These are phyloP conservation scores for Priceomyces castillae DNA, from an alignment of 805 yeast genomes.

Conservation along the genomic window DNA sequence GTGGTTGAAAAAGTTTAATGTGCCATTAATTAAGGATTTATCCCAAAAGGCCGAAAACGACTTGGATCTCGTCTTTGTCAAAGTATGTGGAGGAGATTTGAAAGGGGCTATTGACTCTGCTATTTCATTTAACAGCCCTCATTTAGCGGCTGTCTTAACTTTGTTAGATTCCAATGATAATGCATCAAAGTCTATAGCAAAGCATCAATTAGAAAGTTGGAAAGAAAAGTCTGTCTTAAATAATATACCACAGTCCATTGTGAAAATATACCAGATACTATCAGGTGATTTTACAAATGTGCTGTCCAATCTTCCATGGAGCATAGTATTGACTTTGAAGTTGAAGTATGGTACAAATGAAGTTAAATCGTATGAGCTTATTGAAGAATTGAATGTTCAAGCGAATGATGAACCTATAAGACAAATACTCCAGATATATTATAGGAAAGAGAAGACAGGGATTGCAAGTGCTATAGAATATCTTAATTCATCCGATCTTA, in stretches of 20 bases:
- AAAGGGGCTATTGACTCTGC: constrained; percentile 63
- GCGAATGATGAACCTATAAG: constrained; percentile 13
- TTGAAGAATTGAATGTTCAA: constrained; percentile 14
- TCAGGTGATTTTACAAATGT: constrained; percentile 48
- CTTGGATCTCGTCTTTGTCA: constrained; percentile 51
- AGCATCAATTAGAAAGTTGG: constrained; percentile 69
- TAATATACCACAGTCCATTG: constrained; percentile 51
- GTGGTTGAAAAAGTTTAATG: constrained; percentile 56
- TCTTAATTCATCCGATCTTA: constrained; percentile 19
- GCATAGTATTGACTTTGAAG: constrained; percentile 53
- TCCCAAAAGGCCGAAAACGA: constrained; percentile 25
- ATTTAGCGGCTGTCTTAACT: constrained; percentile 68
- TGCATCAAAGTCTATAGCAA: constrained; percentile 53
- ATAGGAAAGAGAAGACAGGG: constrained; percentile 6
- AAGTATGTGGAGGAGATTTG: constrained; percentile 54
- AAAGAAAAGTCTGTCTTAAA: constrained; percentile 34
- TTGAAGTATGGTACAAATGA: constrained; percentile 58
- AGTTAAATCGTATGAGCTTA: constrained; percentile 11
- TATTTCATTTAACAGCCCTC: constrained; percentile 57
- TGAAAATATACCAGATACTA: constrained; percentile 63
- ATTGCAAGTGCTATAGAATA: constrained; percentile 7
- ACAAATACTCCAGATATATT: constrained; percentile 21
- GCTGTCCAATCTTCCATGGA: constrained; percentile 59
- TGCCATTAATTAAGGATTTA: constrained; percentile 29
- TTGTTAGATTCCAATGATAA: constrained; percentile 69